Base-by-base conservation (phyloP, 1,139 yeast genomes). In the Yamadazyma membranifaciens region DNA sequence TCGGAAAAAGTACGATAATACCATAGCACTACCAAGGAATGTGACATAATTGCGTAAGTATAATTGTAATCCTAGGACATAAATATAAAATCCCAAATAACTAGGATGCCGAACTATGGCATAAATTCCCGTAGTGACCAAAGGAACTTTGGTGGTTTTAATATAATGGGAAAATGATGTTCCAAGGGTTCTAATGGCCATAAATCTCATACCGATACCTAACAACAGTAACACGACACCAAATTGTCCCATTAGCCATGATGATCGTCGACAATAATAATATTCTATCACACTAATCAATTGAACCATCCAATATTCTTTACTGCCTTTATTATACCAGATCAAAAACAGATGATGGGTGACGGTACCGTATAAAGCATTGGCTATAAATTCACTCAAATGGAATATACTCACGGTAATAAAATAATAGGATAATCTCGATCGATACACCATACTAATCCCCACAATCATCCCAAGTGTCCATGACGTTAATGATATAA, bases 1-100 rank as follows among this genome's bases (percentile, higher is more conserved):
- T n/a, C 49, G 46, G 46, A 71, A 69, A 45, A 71, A 69, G 29
- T 42, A 39, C 34, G 51, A 47, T 34, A 70, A 45, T 2, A 64
- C 48, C 9, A 45, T 44, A 15, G 56, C 17, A 32, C 56, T 49
- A 3, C 50, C 39, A 3, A 56, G 40, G 25, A 58, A 41, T 30
- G 56, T 52, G n/a, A 59, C 28, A 38, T 48, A 44, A 42, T 65
- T 69, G 1, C 51, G 51, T 33, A 69, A 45, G 28, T 55, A 51
- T 1, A 65, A 17, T 46, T 69, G 71, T 30, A 60, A 41, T 2
- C 76, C 76, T 16, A 65, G 46, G 7, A 59, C 65, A 41, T 63
- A 63, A n/a, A 60, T 41, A 53, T 65, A 63, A 43, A 69, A 70
- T 20, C 76, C 76, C n/a, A 67, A 44, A 44, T 71, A 71, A 44